These are phyloP conservation scores for Mortierella hygrophila DNA, from an alignment of 192 early-diverging fungal species.

Conservation along the genomic window DNA sequence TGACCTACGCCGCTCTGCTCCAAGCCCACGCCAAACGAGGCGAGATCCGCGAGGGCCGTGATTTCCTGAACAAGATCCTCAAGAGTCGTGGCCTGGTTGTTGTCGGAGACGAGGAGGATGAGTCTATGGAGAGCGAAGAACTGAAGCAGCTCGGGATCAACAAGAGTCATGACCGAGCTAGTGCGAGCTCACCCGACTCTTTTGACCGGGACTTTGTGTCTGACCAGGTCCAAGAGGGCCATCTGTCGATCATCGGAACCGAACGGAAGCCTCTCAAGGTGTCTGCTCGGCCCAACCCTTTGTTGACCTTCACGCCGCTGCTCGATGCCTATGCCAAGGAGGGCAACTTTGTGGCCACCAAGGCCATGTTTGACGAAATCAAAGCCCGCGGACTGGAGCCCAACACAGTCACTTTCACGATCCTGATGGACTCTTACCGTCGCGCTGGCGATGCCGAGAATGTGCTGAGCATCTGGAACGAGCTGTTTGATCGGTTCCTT, in stretches of 20 bases:
- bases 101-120: constrained; percentile 10
- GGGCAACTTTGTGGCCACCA: constrained; percentile 37
- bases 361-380: constrained; percentile 59
- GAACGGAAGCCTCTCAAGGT: constrained; percentile 45
- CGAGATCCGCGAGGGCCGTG: constrained; percentile 39
- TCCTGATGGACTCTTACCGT: constrained; percentile 63
- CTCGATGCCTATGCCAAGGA: constrained; percentile 56
- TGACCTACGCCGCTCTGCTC: constrained; percentile 59
- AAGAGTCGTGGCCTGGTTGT: constrained; percentile 26
- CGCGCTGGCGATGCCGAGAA: constrained; percentile 55
- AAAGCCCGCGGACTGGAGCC: constrained; percentile 39
- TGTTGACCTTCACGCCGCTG: constrained; percentile 62
- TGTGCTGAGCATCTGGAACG: constrained; percentile 63
- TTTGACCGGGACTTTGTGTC: not conserved
- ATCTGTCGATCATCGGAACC: constrained; percentile 29
- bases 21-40: constrained; percentile 56
- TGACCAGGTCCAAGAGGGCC: constrained; percentile 8
- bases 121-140: constrained; percentile 11
- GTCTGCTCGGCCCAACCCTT: constrained; percentile 11
- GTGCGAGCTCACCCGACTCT: not conserved
- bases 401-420: constrained; percentile 54
- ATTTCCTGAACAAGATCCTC: constrained; percentile 44
- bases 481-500: constrained; percentile 32
- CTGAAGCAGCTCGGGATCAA: constrained; percentile 10
- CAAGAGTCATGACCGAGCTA: constrained; percentile 15